Conservation (phyloP, 345 rosid species). For the sweet orange (Citrus sinensis) region DVS_A1.0 CM039161.1:23047001-23047500, state of each 20-base stretch:
- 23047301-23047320: not conserved
- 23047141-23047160: constrained; percentile 53
- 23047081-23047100: constrained; percentile 56
- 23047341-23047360: constrained; percentile 16
- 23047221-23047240: not conserved
- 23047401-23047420: not conserved
- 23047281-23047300: no score
- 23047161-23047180: constrained; percentile 77
- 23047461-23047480: constrained; percentile 24
- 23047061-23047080: constrained; percentile 61
- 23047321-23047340: constrained; percentile 23
- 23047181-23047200: constrained; percentile 52
- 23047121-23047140: constrained; percentile 46
- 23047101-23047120: constrained; percentile 20
- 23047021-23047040: constrained; percentile 71
- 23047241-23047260: not conserved
- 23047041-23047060: constrained; percentile 51
- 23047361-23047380: constrained; percentile 8
- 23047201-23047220: not conserved
- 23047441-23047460: constrained; percentile 33
- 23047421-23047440: constrained; percentile 14
- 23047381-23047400: not conserved
- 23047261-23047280: not conserved
- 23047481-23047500: not conserved
- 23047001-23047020: constrained; percentile 71